Base-by-base conservation (phyloP, 805 yeast genomes). In the Hemisphaericaspora nanyangensis region DNA sequence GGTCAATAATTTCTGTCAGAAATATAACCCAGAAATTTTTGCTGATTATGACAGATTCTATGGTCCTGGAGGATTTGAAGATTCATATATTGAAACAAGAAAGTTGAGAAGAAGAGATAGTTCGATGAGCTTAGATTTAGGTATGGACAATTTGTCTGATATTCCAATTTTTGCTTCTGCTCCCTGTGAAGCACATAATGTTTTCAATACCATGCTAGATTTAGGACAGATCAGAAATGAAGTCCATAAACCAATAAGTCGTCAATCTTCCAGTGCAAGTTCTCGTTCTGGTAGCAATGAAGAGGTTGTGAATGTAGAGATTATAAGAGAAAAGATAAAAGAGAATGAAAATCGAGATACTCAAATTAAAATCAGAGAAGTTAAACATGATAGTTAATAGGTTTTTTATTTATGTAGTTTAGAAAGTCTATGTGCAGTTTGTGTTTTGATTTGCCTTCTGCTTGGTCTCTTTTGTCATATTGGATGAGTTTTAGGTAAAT, bases 1-100 rank as follows among this genome's bases (percentile, higher is more conserved):
- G 40, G 68, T 68, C 19, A 51, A 56, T 25, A 61, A 54, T 3
- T 63, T 66, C 31, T 66, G 71, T 45, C 50, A 61, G 34, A 54
- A 49, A 34, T 63, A 58, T 40, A 72, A 72, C 6, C 70, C 70
- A 2, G 51, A 47, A 30, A 51, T 67, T 43, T 68, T 65, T 41
- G 64, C 61, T 11, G 73, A 67, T 44, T 68, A 55, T 42, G 56
- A 55, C 30, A 45, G 51, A 34, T 57, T 66, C 34, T 63, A 63
- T 40, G 37, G 26, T 11, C 26, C 29, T 10, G 37, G 28, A 7
- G 41, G 29, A 18, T 20, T 18, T 19, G 37, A 29, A 18, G 43
- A 42, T 13, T 33, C 27, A 28, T 20, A 35, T 11, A 27, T 22
- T 7, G 35, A 37, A 15, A 16, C 3, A 11, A 35, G 29, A 24